phyloP scores from a whole-genome alignment of 1,284 basidiomycete species.

The Ustilago sp. region DNA sequence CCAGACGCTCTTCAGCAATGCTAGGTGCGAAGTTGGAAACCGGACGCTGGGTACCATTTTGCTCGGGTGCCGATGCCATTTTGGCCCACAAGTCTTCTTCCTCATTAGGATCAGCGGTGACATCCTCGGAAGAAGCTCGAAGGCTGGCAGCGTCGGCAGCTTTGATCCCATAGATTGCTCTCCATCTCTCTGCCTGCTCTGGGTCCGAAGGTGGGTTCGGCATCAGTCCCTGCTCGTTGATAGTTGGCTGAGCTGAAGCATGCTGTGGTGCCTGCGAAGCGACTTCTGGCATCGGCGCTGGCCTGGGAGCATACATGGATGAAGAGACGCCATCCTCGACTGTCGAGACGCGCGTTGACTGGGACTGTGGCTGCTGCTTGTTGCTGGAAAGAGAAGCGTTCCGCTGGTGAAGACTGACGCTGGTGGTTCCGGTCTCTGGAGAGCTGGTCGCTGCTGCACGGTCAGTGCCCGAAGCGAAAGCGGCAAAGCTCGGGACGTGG shows the following conservation, averaged over 20 bases:
- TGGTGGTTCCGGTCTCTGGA: constrained; percentile 37
- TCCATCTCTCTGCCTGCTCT: constrained; percentile 42
- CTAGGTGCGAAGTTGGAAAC: constrained; percentile 36
- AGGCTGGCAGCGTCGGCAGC: constrained; percentile 37
- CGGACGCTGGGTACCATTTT: constrained; percentile 15
- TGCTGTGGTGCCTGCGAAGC: constrained; percentile 6
- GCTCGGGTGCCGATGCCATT: constrained; percentile 36
- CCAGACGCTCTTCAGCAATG: constrained; percentile 41
- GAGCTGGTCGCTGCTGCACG: constrained; percentile 30
- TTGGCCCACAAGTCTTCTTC: constrained; percentile 60
- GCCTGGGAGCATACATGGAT: constrained; percentile 18
- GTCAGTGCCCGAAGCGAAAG: constrained; percentile 33
- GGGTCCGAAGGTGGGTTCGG: constrained; percentile 37
- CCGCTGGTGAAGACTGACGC: constrained; percentile 35
- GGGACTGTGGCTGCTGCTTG: constrained; percentile 19
- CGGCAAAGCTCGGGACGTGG: constrained; percentile 12
- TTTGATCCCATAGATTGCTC: constrained; percentile 42
- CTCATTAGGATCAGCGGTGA: constrained; percentile 25
- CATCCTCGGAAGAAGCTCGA: constrained; percentile 31
- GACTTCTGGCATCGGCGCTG: constrained; percentile 24
- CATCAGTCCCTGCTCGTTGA: constrained; percentile 29
- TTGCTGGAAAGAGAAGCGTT: constrained; percentile 24
- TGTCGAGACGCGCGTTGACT: constrained; percentile 6
- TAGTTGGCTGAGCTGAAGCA: background rate
- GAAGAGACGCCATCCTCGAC: constrained; percentile 15